Percentiles rank a stretch among this genome's conserved stretches.
Conservation (phyloP, 2,329 filamentous ascomycete genomes). For the Pseudonectria foliicola region DNA sequence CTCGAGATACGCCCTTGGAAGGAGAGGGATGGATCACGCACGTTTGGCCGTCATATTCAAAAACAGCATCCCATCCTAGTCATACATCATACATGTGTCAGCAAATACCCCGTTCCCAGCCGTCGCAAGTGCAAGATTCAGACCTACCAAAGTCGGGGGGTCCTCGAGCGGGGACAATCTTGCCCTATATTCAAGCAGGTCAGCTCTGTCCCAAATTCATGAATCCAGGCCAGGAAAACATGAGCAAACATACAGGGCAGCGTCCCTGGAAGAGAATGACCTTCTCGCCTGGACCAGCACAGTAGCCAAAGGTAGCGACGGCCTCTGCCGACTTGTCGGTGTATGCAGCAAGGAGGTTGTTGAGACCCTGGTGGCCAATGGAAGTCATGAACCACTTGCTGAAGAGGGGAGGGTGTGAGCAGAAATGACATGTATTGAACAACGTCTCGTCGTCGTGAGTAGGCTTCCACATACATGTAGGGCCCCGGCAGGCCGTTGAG, state of each 20-base stretch:
- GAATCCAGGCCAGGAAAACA: too few species aligned
- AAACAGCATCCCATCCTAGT: conserved; percentile 90
- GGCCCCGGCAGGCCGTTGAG: conserved; percentile 87
- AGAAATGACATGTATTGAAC: too few species aligned
- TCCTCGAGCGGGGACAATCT: conserved; percentile 78
- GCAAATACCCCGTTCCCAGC: too few species aligned
- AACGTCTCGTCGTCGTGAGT: too few species aligned
- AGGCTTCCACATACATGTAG: conserved; percentile 91
- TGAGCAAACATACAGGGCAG: conserved; percentile 59
- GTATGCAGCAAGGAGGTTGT: conserved; percentile 84
- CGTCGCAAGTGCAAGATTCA: not conserved
- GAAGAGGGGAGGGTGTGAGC: not conserved
- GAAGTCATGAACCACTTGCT: conserved; percentile 92
- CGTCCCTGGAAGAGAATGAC: conserved; percentile 86
- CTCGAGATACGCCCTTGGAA: not conserved
- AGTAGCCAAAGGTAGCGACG: conserved; percentile 94
- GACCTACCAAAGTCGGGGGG: conserved; percentile 71
- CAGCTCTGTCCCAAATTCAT: too few species aligned
- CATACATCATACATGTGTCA: conserved; percentile 3
- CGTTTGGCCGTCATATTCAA: conserved; percentile 88
- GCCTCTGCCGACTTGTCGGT: conserved; percentile 87
- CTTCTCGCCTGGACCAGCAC: conserved; percentile 73
- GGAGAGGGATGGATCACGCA: conserved; percentile 28
- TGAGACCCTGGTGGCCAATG: conserved; percentile 77
- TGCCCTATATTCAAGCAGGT: conserved; percentile 45